These are phyloP conservation scores for Naematelia aurantialba DNA, from an alignment of 768 basidiomycete species.

Conservation along the genomic window DNA sequence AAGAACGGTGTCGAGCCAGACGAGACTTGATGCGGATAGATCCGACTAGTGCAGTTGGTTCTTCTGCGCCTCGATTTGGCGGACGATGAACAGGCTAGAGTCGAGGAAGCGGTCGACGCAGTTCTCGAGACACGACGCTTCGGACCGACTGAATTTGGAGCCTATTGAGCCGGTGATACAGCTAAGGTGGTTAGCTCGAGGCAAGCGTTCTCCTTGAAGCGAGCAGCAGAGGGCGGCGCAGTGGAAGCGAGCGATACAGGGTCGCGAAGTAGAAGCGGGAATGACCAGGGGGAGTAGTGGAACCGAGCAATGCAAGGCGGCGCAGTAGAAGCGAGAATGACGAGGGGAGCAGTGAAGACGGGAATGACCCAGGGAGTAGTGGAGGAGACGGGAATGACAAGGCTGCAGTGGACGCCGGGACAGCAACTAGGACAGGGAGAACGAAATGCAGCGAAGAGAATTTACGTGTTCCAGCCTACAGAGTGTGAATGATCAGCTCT, in stretches of 20 bases:
- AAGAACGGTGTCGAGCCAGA: no score
- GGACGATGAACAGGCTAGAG: slow-evolving; percentile 74
- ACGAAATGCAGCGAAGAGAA: neutral
- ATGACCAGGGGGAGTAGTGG: no score
- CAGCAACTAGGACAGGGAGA: neutral
- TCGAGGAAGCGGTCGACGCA: slow-evolving; percentile 92
- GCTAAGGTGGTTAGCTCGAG: no score
- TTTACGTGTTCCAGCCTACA: slow-evolving; percentile 38
- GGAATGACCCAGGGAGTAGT: no score
- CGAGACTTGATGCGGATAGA: no score
- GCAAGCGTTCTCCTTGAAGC: slow-evolving; percentile 2
- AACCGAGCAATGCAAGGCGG: no score
- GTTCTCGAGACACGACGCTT: slow-evolving; percentile 77
- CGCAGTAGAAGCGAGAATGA: no score
- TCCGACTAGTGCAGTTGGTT: slow-evolving; percentile 23
- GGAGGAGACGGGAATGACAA: no score
- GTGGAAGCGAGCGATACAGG: no score
- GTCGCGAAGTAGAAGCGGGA: no score
- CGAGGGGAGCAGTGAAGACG: no score
- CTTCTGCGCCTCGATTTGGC: slow-evolving; percentile 55
- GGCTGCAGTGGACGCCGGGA: no score
- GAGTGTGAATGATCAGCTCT: slow-evolving; percentile 13
- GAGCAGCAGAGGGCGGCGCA: neutral
- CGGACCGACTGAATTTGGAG: slow-evolving; percentile 45
- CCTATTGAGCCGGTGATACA: slow-evolving; percentile 10